Conservation (phyloP, 2,329 filamentous ascomycete species). For the Botrytis fragariae region DNA sequence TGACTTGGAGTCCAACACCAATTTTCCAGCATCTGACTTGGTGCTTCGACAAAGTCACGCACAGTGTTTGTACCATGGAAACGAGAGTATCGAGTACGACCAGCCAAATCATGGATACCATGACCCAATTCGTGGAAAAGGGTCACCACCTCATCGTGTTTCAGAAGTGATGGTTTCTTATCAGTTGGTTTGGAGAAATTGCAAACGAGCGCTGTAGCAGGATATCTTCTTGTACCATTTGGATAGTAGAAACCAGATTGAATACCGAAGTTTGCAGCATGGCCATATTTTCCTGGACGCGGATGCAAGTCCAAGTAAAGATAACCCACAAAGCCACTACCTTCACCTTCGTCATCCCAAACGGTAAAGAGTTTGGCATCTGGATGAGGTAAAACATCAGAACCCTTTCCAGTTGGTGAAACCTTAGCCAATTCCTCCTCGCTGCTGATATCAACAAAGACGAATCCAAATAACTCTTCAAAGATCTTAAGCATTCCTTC, state of each 20-base stretch:
- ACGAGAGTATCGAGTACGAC: constrained; percentile 59
- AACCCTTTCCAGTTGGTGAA: constrained; percentile 33
- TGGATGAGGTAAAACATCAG: constrained; percentile 70
- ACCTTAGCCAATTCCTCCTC: constrained; percentile 50
- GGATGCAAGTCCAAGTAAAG: constrained; percentile 81
- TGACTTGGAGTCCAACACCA: constrained; percentile 71
- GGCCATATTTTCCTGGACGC: constrained; percentile 77
- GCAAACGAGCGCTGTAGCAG: constrained; percentile 77
- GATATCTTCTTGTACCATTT: constrained; percentile 70
- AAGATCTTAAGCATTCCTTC: constrained; percentile 80
- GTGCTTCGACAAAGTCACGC: constrained; percentile 69
- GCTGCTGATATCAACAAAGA: constrained; percentile 69
- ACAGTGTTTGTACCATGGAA: constrained; percentile 68
- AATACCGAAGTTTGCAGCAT: constrained; percentile 81
- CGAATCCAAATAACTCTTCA: constrained; percentile 75
- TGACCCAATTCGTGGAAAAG: constrained; percentile 77
- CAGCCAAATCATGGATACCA: constrained; percentile 68
- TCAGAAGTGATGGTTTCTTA: constrained; percentile 73
- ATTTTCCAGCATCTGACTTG: constrained; percentile 72
- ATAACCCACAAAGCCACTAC: constrained; percentile 73
- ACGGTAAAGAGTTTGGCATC: constrained; percentile 82
- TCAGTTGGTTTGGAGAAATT: constrained; percentile 80
- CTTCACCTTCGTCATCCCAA: constrained; percentile 73
- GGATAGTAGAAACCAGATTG: constrained; percentile 67
- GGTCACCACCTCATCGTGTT: constrained; percentile 80